Base-by-base conservation (phyloP, 306 rosid genomes). In the Cucurbita pepo region DNA sequence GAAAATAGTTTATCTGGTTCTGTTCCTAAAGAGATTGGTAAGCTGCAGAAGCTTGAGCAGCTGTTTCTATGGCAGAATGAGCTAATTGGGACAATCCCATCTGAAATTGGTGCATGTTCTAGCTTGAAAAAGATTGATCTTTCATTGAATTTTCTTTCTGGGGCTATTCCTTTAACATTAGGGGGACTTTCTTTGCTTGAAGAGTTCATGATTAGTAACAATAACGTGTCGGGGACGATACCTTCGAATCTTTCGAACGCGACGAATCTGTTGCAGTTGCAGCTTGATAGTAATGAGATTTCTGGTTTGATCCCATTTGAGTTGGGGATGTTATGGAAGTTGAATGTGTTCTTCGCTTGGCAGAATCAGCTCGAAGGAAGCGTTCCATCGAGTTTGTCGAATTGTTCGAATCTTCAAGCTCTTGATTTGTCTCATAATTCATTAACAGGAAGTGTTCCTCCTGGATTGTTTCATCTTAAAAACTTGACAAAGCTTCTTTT, bases 301-400 rank as follows among this genome's bases (percentile, higher is more conserved):
- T 91, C 97, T 16, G 97, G 99, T 69, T 78, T 88, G 84, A 85
- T 95, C 77, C 99, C 99, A 51, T 75, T 85, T 0, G 92, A 87
- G 86, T 78, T 95, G 74, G 96, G 97, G 30, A 48, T 56, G 79
- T 53, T 95, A 75, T 77, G 87, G 8, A 88, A 84, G 77, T 86
- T 95, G 11, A 43, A 56, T 8, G 91, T 95, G 76, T 86, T 95
- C 76, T 86, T 90, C 6, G 96, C 96, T 60, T 95, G 99, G 99
- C 83, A 85, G 75, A 95, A 95, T 82, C 92, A 89, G 76, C 96
- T 95, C 25, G 88, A 91, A 82, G 99, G 99, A 82, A 89, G 95
- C 75, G 84, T 95, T 78, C 97, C 99, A 74, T 79, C 81, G 0
- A 72, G 77, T 81, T 81, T 95, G 78, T 86, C 82, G 21, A 82